Evolutionary conservation across 2,329 filamentous ascomycete species (phyloP).

Genomic region (Cryphonectria carpinicola): DNA sequence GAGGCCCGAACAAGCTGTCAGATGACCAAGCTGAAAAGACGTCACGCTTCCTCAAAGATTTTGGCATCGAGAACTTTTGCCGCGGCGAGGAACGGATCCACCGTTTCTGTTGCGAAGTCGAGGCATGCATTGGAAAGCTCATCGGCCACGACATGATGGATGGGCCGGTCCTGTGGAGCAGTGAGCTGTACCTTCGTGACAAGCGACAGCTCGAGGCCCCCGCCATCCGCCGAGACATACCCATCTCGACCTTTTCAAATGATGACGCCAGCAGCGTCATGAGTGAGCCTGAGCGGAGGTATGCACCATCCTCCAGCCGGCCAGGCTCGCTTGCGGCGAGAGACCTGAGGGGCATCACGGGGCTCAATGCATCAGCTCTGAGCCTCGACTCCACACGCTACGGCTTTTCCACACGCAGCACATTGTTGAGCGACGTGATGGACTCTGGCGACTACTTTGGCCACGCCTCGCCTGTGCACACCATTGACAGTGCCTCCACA

Average conservation of each 20-base stretch:
- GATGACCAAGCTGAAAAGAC: constrained; percentile 92
- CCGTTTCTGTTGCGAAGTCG: constrained; percentile 87
- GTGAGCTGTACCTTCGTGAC: constrained; percentile 82
- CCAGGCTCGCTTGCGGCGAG: constrained; percentile 56
- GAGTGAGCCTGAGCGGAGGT: constrained; percentile 59
- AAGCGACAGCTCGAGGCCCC: constrained; percentile 61
- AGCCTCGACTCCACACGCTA: constrained; percentile 72
- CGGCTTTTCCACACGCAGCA: constrained; percentile 59
- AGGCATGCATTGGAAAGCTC: constrained; percentile 82
- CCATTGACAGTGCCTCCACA: constrained; percentile 75
- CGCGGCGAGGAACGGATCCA: constrained; percentile 94
- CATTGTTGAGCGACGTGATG: constrained; percentile 65
- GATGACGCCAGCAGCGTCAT: constrained; percentile 59
- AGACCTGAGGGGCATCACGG: constrained; percentile 61
- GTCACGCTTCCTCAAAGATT: constrained; percentile 77
- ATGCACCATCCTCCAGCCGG: constrained; percentile 45
- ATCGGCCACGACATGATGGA: constrained; percentile 84
- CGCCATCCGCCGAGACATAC: constrained; percentile 47
- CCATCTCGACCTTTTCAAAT: constrained; percentile 50
- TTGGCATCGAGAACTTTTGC: constrained; percentile 89
- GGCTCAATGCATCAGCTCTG: constrained; percentile 68
- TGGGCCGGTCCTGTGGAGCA: constrained; percentile 89
- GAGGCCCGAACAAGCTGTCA: constrained; percentile 92
- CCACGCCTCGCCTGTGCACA: constrained; percentile 65
- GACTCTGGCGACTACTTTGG: constrained; percentile 75